These are phyloP conservation scores for Colletotrichum gigasporum DNA, from an alignment of 2,329 filamentous ascomycete species.

Conservation along the genomic window DNA sequence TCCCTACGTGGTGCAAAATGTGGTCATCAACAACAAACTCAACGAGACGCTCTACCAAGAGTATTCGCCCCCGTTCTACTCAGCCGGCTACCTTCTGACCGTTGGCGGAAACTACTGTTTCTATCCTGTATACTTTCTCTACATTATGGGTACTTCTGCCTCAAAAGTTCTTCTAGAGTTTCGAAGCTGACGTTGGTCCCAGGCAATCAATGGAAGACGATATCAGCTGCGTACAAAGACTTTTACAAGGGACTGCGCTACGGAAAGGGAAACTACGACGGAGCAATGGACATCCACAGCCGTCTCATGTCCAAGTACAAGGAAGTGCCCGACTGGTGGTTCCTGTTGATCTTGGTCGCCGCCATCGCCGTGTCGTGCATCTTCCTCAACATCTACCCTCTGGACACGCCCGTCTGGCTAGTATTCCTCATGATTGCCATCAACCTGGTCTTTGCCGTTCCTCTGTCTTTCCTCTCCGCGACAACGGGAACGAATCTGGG, in stretches of 20 bases:
- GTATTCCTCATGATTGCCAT: constrained; percentile 45
- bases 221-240: constrained; percentile 48
- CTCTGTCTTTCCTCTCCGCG: constrained; percentile 53
- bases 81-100: constrained; percentile 51
- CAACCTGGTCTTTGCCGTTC: constrained; percentile 52
- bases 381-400: constrained; percentile 39
- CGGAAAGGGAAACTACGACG: constrained; percentile 51
- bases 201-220: constrained; percentile 49
- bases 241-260: constrained; percentile 49
- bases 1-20: constrained; percentile 44
- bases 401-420: constrained; percentile 41
- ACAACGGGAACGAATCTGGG: constrained; percentile 55
- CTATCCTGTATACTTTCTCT: constrained; percentile 54
- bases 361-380: constrained; percentile 46
- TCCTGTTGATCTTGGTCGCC: constrained; percentile 47
- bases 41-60: constrained; percentile 48
- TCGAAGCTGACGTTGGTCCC: background rate
- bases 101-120: constrained; percentile 54
- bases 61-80: constrained; percentile 56
- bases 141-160: constrained; percentile 43
- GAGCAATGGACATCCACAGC: constrained; percentile 52
- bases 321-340: constrained; percentile 62
- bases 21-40: constrained; percentile 48
- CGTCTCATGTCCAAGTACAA: constrained; percentile 53
- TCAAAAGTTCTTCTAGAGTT: accelerated